Conservation (phyloP, 2,329 filamentous ascomycete species). For the Zymoseptoria ardabiliae region DNA sequence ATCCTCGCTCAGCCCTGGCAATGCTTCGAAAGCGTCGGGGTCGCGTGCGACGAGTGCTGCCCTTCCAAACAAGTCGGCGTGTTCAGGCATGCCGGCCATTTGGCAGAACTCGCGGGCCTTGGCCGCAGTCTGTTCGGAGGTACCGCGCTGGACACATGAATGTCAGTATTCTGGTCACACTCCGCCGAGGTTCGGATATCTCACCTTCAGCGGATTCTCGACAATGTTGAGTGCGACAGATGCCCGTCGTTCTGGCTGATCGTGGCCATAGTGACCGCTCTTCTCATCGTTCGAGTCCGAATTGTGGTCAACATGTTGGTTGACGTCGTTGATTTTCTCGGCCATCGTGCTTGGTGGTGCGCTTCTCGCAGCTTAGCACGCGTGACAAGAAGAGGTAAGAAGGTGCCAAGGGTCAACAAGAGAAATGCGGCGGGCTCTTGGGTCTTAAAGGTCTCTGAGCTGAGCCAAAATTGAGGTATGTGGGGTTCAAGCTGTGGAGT, state of each 20-base stretch:
- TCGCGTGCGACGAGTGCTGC: slow-evolving; percentile 65
- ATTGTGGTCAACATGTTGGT: not conserved
- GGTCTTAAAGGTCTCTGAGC: not conserved
- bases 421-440: not conserved
- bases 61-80: slow-evolving; percentile 32
- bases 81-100: slow-evolving; percentile 29
- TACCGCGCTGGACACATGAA: slow-evolving; percentile 23
- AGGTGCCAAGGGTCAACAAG: not conserved
- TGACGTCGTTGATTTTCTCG: not conserved
- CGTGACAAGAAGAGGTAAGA: not conserved
- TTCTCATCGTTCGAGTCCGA: slow-evolving; percentile 11
- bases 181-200: slow-evolving; percentile 6
- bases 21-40: slow-evolving; percentile 54
- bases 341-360: not conserved
- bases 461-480: not conserved
- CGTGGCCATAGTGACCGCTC: not conserved
- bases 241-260: slow-evolving; percentile 25
- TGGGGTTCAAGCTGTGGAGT: not conserved
- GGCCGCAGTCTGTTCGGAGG: slow-evolving; percentile 26
- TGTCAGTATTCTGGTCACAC: slow-evolving; percentile 7
- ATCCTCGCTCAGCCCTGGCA: slow-evolving; percentile 52
- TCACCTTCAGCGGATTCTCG: slow-evolving; percentile 41
- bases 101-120: slow-evolving; percentile 32
- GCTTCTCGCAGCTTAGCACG: not conserved
- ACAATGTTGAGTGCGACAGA: slow-evolving; percentile 43